Evolutionary conservation across 2,329 filamentous ascomycete genomes (phyloP), one percentile per base, ranked within the genome.

Genomic region (Trichoderma sp.): DNA sequence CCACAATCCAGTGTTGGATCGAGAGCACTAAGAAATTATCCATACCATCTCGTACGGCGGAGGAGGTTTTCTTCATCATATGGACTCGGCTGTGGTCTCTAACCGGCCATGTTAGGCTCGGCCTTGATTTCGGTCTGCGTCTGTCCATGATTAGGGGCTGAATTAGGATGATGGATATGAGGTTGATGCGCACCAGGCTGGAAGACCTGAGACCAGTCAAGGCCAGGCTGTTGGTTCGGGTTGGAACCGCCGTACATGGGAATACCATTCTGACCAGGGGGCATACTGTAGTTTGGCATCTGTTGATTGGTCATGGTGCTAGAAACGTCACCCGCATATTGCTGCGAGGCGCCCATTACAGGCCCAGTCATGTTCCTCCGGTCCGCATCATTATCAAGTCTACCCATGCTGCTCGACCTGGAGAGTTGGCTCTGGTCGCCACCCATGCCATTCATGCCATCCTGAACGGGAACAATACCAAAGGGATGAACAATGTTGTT

Each of bases 131-230:
- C 85, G 84, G 88, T 91, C 85, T 89, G 89, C 81, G 85, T 88
- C 83, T 89, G 86, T 80, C 86, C 85, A 86, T 87, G 84, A 84
- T 90, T 90, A 85, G 89, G 82, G 85, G 62, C 68, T 66, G 70
- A 71, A 72, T 69, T 82, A 82, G 87, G 89, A 78, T 86, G 84
- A 83, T 83, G 60, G 69, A 68, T 81, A 84, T 87, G 83, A 87
- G 86, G 80, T 85, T 88, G 84, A 81, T 90, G 87, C 83, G 87
- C 85, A 86, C 89, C 89, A 83, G 89, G 81, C 83, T 90, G 90
- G 84, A 92, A 92, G 88, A 93, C 91, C 79, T 91, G 87, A 77
- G 90, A 87, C 91, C 91, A 93, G 82, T 93, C 91, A 83, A 91
- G 83, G 83, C 86, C 81, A 78, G 85, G 83, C 82, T 87, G 84